Evolutionary conservation across 176 grass and related monocot species (phyloP).

Genomic region (Oryza meyeriana): DNA sequence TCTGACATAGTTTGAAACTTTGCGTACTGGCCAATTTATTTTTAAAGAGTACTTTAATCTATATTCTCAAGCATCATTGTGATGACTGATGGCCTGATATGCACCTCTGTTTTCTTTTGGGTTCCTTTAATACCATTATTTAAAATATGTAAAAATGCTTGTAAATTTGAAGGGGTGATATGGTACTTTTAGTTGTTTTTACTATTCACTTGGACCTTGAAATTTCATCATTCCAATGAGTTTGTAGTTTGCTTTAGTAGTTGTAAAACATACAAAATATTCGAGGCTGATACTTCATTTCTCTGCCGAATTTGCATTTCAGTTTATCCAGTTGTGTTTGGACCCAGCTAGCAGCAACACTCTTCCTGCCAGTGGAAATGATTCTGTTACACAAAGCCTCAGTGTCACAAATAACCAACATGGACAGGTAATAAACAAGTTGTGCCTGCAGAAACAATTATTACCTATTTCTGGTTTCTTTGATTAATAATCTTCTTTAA

Average conservation of each 20-base stretch:
- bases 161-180: neutral
- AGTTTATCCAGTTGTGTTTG: constrained; percentile 86
- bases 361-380: constrained; percentile 68
- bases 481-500: neutral
- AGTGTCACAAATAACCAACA: constrained; percentile 84
- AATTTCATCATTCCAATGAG: neutral
- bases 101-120: neutral
- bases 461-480: constrained; percentile 5
- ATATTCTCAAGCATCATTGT: neutral
- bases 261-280: neutral
- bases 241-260: neutral
- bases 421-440: constrained; percentile 66
- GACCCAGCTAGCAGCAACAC: constrained; percentile 83
- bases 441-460: neutral
- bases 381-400: constrained; percentile 71
- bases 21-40: neutral
- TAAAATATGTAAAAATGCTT: constrained; percentile 4
- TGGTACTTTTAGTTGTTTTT: neutral
- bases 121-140: neutral
- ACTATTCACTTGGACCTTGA: neutral
- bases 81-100: neutral
- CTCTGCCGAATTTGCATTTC: constrained; percentile 33
- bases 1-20: neutral
- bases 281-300: neutral
- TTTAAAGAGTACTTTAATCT: neutral